phyloP scores from a whole-genome alignment of 1,284 basidiomycete genomes.

The Lentinus polychrous region DNA sequence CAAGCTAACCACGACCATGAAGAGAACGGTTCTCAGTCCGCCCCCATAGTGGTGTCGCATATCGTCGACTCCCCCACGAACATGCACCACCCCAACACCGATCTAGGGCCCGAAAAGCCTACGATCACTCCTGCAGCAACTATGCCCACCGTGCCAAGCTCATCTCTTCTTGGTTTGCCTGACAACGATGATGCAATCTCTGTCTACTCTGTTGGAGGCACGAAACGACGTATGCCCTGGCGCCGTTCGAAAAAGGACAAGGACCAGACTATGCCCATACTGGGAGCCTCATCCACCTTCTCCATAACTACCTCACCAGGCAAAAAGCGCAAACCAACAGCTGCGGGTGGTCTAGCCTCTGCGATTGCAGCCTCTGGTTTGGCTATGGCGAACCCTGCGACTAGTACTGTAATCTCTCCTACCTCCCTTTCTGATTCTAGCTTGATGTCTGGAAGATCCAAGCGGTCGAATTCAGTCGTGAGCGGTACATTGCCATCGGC shows the following conservation, averaged over 20 bases:
- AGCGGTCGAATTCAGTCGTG: constrained; percentile 16
- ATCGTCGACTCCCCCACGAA: constrained; percentile 25
- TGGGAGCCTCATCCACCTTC: constrained; percentile 1
- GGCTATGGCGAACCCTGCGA: constrained; percentile 50
- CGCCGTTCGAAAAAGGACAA: constrained; percentile 16
- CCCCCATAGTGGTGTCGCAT: constrained; percentile 46
- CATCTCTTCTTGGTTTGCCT: constrained; percentile 16
- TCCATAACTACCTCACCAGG: constrained; percentile 23
- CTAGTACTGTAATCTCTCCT: constrained; percentile 38
- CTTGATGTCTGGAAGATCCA: constrained; percentile 20
- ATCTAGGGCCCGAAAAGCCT: constrained; percentile 17
- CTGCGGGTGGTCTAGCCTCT: constrained; percentile 39
- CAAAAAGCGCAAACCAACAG: constrained; percentile 23
- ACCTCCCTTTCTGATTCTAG: constrained; percentile 28
- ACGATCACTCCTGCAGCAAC: constrained; percentile 18
- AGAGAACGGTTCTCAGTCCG: constrained; percentile 19
- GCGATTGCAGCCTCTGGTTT: constrained; percentile 63
- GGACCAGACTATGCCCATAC: constrained; percentile 3
- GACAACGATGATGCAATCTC: constrained; percentile 37
- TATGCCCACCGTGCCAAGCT: constrained; percentile 14
- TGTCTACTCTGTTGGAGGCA: constrained; percentile 28
- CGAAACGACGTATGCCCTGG: constrained; percentile 28
- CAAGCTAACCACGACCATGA: constrained; percentile 13
- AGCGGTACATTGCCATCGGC: constrained; percentile 4
- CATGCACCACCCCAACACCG: constrained; percentile 19